A percentile compares a stretch with the other conserved stretches of the same genome.
Conservation (phyloP, 2,329 filamentous ascomycete species). For the Pseudocercospora crystallina region DNA sequence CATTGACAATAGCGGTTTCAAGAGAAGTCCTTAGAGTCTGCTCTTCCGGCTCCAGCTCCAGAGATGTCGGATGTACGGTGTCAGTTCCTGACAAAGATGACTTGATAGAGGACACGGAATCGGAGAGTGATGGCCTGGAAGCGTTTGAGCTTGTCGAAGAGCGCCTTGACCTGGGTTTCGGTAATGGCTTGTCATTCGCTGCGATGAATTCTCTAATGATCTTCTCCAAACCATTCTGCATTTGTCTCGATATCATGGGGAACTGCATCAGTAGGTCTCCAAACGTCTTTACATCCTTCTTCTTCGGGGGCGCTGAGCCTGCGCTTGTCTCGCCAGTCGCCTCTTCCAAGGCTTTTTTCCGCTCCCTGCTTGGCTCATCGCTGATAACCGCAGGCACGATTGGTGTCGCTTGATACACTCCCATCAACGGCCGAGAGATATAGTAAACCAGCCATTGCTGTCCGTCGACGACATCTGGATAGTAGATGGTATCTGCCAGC, state of each 20-base stretch:
- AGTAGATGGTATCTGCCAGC: constrained; percentile 80
- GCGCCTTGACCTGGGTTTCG: constrained; percentile 42
- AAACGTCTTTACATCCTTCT: constrained; percentile 91
- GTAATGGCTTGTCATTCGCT: constrained; percentile 81
- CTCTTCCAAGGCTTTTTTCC: constrained; percentile 32
- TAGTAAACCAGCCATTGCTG: constrained; percentile 97
- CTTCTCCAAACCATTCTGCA: constrained; percentile 87
- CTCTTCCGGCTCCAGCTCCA: constrained; percentile 83
- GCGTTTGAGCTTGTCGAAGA: constrained; percentile 37
- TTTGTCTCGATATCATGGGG: constrained; percentile 92
- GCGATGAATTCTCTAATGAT: constrained; percentile 86
- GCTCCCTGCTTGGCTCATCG: constrained; percentile 35
- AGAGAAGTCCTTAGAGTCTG: constrained; percentile 83
- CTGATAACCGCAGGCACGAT: constrained; percentile 63
- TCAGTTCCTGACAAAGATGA: constrained; percentile 40
- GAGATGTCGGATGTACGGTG: constrained; percentile 50
- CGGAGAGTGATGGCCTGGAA: constrained; percentile 35
- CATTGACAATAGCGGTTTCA: constrained; percentile 87
- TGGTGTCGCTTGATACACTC: constrained; percentile 73
- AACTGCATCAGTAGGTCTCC: constrained; percentile 87
- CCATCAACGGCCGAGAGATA: constrained; percentile 84
- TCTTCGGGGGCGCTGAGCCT: constrained; percentile 56
- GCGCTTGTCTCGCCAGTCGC: constrained; percentile 26
- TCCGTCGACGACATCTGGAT: constrained; percentile 82
- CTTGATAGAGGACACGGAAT: constrained; percentile 35